Evolutionary conservation across 2,329 filamentous ascomycete species (phyloP).

Genomic region (Paradendryphiella salina): DNA sequence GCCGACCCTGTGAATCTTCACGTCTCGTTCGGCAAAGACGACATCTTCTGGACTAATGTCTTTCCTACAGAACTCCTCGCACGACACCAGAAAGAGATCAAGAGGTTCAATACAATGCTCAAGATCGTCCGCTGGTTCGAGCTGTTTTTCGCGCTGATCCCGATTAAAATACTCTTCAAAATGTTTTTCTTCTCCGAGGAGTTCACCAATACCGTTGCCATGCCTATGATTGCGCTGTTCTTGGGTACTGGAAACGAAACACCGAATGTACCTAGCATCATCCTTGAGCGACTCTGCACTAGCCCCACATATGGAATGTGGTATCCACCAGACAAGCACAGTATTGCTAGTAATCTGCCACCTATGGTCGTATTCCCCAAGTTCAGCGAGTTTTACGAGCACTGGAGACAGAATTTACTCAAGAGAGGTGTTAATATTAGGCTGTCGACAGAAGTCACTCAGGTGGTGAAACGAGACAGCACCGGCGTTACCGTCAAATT

Average conservation of each 20-base stretch:
- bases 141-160: constrained; percentile 62
- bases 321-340: constrained; percentile 56
- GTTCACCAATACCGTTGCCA: constrained; percentile 71
- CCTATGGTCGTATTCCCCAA: constrained; percentile 67
- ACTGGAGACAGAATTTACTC: constrained; percentile 59
- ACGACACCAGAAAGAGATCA: constrained; percentile 60
- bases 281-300: constrained; percentile 59
- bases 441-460: constrained; percentile 60
- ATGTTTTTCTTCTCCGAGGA: constrained; percentile 70
- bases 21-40: constrained; percentile 65
- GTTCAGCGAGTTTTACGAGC: constrained; percentile 63
- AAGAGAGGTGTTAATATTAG: constrained; percentile 61
- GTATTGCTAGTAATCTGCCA: constrained; percentile 56
- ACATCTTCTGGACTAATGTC: constrained; percentile 68
- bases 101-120: constrained; percentile 58
- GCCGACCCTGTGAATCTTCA: constrained; percentile 63
- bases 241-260: constrained; percentile 76
- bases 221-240: constrained; percentile 73
- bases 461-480: constrained; percentile 57
- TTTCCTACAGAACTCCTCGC: constrained; percentile 63
- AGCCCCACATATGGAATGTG: constrained; percentile 63
- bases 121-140: constrained; percentile 64
- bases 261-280: constrained; percentile 69
- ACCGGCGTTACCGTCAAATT: constrained; percentile 56
- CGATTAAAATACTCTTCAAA: constrained; percentile 66